Evolutionary conservation across 139 green algal species (phyloP).

Genomic region (Tetradesmus lagerheimii): DNA sequence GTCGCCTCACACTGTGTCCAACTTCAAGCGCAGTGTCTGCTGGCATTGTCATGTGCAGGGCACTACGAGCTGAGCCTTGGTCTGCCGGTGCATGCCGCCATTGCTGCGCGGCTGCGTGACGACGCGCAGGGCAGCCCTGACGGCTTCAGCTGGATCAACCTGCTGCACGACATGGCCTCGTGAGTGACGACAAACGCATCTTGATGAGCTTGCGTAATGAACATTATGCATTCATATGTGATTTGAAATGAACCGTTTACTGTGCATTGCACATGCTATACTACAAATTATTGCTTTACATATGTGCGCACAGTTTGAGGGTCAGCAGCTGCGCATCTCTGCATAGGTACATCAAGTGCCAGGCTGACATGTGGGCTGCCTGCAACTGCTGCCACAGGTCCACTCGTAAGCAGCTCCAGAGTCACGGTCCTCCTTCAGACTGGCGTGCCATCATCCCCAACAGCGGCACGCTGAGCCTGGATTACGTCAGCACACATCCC

Average conservation of each 20-base stretch:
- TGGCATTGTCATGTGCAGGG: constrained; percentile 33
- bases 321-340: too few relatives aligned
- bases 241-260: too few relatives aligned
- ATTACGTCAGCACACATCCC: constrained; percentile 59
- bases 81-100: constrained; percentile 51
- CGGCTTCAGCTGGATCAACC: constrained; percentile 70
- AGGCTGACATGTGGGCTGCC: background rate
- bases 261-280: too few relatives aligned
- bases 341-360: too few relatives aligned
- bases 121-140: constrained; percentile 30
- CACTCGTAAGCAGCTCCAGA: background rate
- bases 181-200: too few relatives aligned
- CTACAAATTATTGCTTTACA: too few relatives aligned
- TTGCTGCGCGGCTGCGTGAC: constrained; percentile 65
- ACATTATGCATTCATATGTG: too few relatives aligned
- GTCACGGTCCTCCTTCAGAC: constrained; percentile 57
- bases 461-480: constrained; percentile 63
- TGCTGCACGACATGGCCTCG: constrained; percentile 68
- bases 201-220: too few relatives aligned
- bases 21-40: background rate
- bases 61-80: constrained; percentile 80
- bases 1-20: background rate
- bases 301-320: too few relatives aligned
- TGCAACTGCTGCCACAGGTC: background rate
- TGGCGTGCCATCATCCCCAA: constrained; percentile 68